Percentiles rank a stretch among this genome's conserved stretches.
phyloP scores from a whole-genome alignment of 495 filamentous ascomycete genomes.

The Neurospora tetrasperma region DNA sequence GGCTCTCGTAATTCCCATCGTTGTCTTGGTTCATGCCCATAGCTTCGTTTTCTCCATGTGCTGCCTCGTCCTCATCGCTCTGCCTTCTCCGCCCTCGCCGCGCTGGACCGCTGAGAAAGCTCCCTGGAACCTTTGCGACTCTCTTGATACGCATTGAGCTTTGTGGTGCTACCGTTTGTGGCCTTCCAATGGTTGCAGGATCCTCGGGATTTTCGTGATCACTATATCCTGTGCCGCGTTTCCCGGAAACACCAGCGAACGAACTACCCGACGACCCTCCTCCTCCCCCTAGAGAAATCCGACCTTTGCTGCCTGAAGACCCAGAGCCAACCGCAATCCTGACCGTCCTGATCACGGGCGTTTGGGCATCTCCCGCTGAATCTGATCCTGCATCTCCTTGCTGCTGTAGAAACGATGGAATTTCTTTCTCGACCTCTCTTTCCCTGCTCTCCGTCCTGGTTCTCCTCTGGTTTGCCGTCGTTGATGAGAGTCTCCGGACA shows the following conservation, averaged over 20 bases:
- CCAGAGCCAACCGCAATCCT: slow-evolving; percentile 37
- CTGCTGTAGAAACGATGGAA: background rate
- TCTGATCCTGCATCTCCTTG: slow-evolving; percentile 9
- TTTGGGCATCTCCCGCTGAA: slow-evolving; percentile 47
- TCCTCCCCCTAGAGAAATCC: background rate
- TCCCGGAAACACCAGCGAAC: slow-evolving; percentile 27
- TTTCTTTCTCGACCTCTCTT: slow-evolving; percentile 20
- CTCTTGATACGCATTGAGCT: slow-evolving; percentile 66
- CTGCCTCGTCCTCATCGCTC: slow-evolving; percentile 58
- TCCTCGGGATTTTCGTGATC: slow-evolving; percentile 32
- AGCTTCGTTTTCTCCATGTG: slow-evolving; percentile 24
- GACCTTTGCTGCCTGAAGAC: slow-evolving; percentile 28
- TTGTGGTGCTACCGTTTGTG: slow-evolving; percentile 47
- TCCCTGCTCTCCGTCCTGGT: slow-evolving; percentile 28
- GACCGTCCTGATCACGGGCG: slow-evolving; percentile 59
- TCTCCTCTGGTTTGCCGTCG: background rate
- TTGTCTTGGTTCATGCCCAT: slow-evolving; percentile 25
- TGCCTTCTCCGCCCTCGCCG: slow-evolving; percentile 61
- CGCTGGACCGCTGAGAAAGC: slow-evolving; percentile 64
- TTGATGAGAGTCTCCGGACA: background rate
- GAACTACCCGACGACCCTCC: slow-evolving; percentile 27
- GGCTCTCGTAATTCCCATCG: slow-evolving; percentile 15
- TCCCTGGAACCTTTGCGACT: slow-evolving; percentile 58
- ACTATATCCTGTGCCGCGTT: slow-evolving; percentile 18
- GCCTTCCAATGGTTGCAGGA: slow-evolving; percentile 30